Base-by-base conservation (phyloP, 495 filamentous ascomycete species). In the Neurospora sp. region DNA sequence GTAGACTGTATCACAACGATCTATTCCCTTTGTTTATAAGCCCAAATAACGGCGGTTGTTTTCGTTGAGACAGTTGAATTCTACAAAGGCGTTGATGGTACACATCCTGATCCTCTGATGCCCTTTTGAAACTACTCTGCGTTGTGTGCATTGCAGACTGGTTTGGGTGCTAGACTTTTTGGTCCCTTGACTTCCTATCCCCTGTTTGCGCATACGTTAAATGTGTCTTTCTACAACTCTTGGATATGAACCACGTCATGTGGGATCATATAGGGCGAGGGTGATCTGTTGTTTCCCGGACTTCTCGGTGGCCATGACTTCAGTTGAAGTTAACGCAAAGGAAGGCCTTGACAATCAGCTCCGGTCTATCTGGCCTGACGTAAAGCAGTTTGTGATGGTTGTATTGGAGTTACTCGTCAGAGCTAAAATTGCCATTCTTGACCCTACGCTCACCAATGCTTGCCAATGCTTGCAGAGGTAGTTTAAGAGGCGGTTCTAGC, bases 1-100 rank as follows among this genome's bases (percentile, higher is more conserved):
- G 71, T 75, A 75, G 74, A 75, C 74, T 75, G 74, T 75, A 75
- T 68, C 71, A 75, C 68, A 73, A 73, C 71, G 16, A 59, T 45
- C 44, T 71, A 35, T 65, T 65, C 53, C 70, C 70, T 71, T 68
- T 71, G 70, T 71, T 45, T 20, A 71, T 71, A 59, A 71, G 22
- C 41, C 12, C 53, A 35, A 65, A 35, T 65, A 65, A 65, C 27
- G 53, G 53, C 27, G 27, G 53, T 65, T 35, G 27, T 65, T 65
- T 65, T 65, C 53, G 53, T 65, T 65, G 53, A 65, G 12, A 65
- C 27, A 35, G 53, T 65, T 35, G 53, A 35, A 35, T 65, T 65
- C 6, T 37, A 65, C 53, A 35, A 61, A 65, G 53, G 53, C 53
- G 53, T 65, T 35, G 10, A 18, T 18, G 53, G 53, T 65, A 14